These are phyloP conservation scores for Leucosporidium creatinivorum DNA, from an alignment of 768 basidiomycete species.

Conservation along the genomic window DNA sequence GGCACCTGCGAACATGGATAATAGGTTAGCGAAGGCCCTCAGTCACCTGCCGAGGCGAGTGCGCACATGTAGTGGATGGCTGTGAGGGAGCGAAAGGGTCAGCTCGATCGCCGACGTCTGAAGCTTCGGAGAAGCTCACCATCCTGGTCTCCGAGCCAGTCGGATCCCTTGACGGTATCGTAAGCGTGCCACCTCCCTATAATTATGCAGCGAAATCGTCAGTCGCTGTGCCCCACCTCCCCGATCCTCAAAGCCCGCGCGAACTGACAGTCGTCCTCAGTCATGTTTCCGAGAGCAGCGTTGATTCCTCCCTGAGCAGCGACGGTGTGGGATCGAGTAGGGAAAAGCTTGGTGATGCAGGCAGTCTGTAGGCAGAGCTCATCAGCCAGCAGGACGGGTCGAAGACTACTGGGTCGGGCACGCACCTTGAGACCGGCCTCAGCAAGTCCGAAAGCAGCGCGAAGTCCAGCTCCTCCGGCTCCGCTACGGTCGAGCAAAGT, in stretches of 20 bases:
- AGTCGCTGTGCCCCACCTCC: slow-evolving; percentile 49
- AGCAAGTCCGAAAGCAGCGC: slow-evolving; percentile 96
- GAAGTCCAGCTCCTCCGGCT: slow-evolving; percentile 94
- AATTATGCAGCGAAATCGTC: neutral
- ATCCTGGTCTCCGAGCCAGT: slow-evolving; percentile 85
- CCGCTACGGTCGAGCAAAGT: slow-evolving; percentile 51
- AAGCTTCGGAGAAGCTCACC: neutral
- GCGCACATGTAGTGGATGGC: slow-evolving; percentile 88
- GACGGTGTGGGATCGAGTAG: slow-evolving; percentile 95
- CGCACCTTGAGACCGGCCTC: slow-evolving; percentile 80
- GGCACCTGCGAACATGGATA: slow-evolving; percentile 46
- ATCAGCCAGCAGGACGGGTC: neutral
- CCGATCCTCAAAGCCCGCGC: slow-evolving; percentile 72
- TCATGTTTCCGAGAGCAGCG: slow-evolving; percentile 83
- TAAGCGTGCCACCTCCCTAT: slow-evolving; percentile 32
- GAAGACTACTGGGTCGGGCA: neutral
- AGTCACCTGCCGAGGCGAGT: neutral
- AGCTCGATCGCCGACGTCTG: neutral
- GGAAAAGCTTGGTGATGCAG: slow-evolving; percentile 98
- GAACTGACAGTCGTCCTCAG: slow-evolving; percentile 97
- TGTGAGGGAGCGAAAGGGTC: slow-evolving; percentile 44
- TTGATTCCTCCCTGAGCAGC: slow-evolving; percentile 99
- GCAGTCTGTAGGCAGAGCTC: slow-evolving; percentile 52
- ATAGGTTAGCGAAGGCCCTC: neutral
- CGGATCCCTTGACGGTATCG: slow-evolving; percentile 83